A percentile compares a stretch with the other conserved stretches of the same genome.
phyloP scores from a whole-genome alignment of 352 stramenopile species.

The Thalassiosira exigua region DNA sequence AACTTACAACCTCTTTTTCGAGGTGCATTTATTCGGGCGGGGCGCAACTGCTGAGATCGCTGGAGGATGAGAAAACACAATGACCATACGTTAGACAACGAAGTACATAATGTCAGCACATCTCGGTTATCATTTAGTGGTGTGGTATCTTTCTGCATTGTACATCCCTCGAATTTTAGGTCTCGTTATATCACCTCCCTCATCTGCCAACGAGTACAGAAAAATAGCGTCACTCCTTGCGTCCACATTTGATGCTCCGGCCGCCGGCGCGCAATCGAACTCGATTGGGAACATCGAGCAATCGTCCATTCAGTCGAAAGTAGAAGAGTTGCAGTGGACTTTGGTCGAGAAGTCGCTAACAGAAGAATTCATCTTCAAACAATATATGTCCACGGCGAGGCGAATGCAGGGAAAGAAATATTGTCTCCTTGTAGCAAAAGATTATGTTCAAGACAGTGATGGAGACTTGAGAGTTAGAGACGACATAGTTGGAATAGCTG shows the following conservation, averaged over 20 bases:
- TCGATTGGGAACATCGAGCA: neutral
- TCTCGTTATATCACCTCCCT: constrained; percentile 34
- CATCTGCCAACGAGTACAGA: constrained; percentile 40
- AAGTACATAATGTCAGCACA: neutral
- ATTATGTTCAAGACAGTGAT: constrained; percentile 13
- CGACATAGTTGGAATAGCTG: constrained; percentile 52
- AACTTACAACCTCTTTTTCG: too few relatives aligned
- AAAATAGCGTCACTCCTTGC: constrained; percentile 41
- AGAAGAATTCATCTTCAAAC: constrained; percentile 56
- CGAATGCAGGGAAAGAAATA: constrained; percentile 68
- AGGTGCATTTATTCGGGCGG: too few relatives aligned
- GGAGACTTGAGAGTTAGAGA: neutral
- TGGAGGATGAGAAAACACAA: too few relatives aligned
- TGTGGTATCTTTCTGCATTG: neutral
- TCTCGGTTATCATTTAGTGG: neutral
- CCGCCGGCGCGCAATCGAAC: neutral
- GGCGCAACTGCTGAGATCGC: too few relatives aligned
- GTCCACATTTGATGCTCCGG: constrained; percentile 36
- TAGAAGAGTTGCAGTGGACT: constrained; percentile 34
- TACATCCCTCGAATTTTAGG: neutral
- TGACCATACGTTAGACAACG: too few relatives aligned
- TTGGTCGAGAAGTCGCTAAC: constrained; percentile 54
- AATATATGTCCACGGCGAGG: constrained; percentile 42
- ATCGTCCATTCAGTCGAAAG: constrained; percentile 15
- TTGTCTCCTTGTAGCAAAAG: constrained; percentile 54